Evolutionary conservation across 768 basidiomycete genomes (phyloP).

Genomic region (Sarcodon sp.): DNA sequence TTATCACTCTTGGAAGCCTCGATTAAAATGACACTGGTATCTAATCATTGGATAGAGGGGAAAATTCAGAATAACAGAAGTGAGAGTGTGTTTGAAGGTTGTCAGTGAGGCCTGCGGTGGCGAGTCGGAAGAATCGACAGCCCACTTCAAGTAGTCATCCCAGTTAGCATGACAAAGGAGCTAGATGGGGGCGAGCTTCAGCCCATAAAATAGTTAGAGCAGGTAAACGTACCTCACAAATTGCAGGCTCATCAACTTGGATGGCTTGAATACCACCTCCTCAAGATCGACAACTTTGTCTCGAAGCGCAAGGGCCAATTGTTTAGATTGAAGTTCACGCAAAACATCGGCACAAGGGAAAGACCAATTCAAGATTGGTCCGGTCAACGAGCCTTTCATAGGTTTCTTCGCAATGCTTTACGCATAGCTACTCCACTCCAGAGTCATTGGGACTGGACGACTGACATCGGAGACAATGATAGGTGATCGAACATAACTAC

Average conservation of each 20-base stretch:
- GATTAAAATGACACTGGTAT: conserved; percentile 98
- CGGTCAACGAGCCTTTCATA: conserved; percentile 99
- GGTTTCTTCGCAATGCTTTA: conserved; percentile 88
- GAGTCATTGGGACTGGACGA: conserved; percentile 87
- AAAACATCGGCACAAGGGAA: conserved; percentile 99
- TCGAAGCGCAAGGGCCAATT: conserved; percentile 93
- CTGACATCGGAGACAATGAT: conserved; percentile 98
- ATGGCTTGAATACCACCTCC: conserved; percentile 92
- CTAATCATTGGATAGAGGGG: conserved; percentile 91
- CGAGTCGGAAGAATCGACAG: conserved; percentile 98
- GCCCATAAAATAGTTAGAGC: neutral
- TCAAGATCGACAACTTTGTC: conserved; percentile 97
- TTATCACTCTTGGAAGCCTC: conserved; percentile 98
- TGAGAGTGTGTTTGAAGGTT: conserved; percentile 96
- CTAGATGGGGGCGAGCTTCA: conserved; percentile 20
- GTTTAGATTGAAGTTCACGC: conserved; percentile 95
- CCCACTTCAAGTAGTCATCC: conserved; percentile 95
- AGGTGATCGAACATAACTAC: conserved; percentile 90
- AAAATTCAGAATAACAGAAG: conserved; percentile 99
- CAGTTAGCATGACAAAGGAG: conserved; percentile 94
- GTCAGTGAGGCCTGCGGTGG: conserved; percentile 92
- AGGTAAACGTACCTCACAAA: conserved; percentile 74
- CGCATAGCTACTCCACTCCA: conserved; percentile 93
- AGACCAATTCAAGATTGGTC: conserved; percentile 99
- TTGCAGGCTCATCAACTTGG: conserved; percentile 99